Evolutionary conservation across 345 rosid species (phyloP).

Genomic region (Arabis alpina): DNA sequence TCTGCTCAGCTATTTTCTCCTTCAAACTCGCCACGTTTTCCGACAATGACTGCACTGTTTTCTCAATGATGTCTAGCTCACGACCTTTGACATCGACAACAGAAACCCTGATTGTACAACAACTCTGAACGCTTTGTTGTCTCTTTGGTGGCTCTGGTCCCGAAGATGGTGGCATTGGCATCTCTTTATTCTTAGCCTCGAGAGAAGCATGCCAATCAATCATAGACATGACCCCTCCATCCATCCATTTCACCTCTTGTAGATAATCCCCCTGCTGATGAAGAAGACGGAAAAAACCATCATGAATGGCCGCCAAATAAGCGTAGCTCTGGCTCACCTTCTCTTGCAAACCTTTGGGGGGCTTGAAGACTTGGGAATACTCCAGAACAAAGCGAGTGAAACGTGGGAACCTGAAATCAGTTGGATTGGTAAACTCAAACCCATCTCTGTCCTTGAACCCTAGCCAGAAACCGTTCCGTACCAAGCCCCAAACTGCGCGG

Average conservation of each 20-base stretch:
- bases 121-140: slow-evolving; percentile 45
- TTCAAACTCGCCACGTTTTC: slow-evolving; percentile 74
- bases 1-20: slow-evolving; percentile 73
- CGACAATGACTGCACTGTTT: slow-evolving; percentile 57
- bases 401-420: background rate
- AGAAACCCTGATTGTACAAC: slow-evolving; percentile 54
- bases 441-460: background rate
- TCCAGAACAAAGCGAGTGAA: background rate
- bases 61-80: slow-evolving; percentile 53
- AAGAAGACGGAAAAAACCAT: background rate
- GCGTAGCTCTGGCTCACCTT: background rate
- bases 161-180: background rate
- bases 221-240: background rate
- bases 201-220: slow-evolving; percentile 6
- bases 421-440: background rate
- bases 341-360: background rate
- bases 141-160: background rate
- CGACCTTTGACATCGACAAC: slow-evolving; percentile 66
- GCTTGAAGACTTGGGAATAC: background rate
- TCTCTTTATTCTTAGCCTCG: background rate
- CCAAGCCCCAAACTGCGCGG: slow-evolving; percentile 3
- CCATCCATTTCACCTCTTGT: background rate
- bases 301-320: background rate
- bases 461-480: background rate
- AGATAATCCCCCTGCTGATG: background rate